Conservation (phyloP, 768 basidiomycete genomes). For the Boletus insuetus region DNA sequence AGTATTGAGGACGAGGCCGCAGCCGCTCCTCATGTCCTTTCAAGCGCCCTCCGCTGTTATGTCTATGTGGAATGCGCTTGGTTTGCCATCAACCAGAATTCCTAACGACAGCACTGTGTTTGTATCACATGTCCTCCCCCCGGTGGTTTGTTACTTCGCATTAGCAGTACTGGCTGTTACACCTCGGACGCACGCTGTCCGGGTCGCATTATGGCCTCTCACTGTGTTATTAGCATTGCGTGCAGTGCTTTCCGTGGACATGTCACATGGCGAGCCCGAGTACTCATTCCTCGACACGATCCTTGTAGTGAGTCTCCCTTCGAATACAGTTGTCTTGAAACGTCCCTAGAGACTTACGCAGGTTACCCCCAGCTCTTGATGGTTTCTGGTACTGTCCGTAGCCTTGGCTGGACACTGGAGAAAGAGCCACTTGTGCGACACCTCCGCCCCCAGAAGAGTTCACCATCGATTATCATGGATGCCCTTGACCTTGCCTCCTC, state of each 20-base stretch:
- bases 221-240: not conserved
- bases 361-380: not conserved
- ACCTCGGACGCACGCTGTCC: not conserved
- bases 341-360: no score
- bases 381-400: not conserved
- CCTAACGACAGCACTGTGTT: not conserved
- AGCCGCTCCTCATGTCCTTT: not conserved
- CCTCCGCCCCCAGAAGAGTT: not conserved
- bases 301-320: not conserved
- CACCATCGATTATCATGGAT: conserved; percentile 1
- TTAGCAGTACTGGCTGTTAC: not conserved
- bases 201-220: conserved; percentile 1
- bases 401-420: not conserved
- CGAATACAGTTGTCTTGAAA: no score
- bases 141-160: not conserved
- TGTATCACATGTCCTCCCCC: not conserved
- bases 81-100: not conserved
- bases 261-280: not conserved
- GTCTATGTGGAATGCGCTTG: not conserved
- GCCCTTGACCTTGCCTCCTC: not conserved
- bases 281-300: not conserved
- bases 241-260: not conserved
- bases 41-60: not conserved
- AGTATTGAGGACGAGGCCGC: no score
- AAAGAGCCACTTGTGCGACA: not conserved